Evolutionary conservation across 768 basidiomycete genomes (phyloP).

Genomic region (Lactarius hatsudake): DNA sequence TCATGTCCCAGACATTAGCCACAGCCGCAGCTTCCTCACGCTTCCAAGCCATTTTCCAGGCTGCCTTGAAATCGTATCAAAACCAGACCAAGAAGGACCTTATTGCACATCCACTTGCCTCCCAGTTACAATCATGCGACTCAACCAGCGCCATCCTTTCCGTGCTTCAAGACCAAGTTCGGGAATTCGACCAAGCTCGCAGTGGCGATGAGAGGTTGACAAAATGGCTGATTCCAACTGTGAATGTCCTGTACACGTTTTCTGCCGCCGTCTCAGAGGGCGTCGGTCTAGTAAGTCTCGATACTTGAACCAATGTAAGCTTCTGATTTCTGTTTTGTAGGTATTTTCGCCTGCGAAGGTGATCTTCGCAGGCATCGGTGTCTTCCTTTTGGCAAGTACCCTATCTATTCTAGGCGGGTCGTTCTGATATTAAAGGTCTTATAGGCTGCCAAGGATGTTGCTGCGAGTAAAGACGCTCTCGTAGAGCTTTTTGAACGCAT

Average conservation of each 20-base stretch:
- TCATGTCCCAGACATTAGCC: not conserved
- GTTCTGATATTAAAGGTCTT: no score
- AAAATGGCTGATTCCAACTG: not conserved
- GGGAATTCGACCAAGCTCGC: not conserved
- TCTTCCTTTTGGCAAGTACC: not conserved
- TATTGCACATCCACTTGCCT: not conserved
- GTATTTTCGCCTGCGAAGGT: not conserved
- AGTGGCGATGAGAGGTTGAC: not conserved
- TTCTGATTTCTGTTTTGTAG: not conserved
- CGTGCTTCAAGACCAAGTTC: not conserved
- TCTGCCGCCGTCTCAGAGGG: not conserved
- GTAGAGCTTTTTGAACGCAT: no score
- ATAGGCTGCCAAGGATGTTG: no score
- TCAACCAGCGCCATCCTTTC: not conserved
- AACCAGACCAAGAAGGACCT: not conserved
- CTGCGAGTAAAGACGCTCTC: no score
- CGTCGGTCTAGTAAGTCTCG: not conserved
- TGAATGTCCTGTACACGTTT: not conserved
- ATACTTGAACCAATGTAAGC: not conserved
- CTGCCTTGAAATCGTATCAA: not conserved
- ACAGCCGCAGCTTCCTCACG: not conserved
- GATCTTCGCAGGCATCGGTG: not conserved
- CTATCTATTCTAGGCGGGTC: not conserved
- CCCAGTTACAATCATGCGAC: not conserved
- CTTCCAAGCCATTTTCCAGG: not conserved